Conservation (phyloP, 2,329 filamentous ascomycete genomes). For the Cercospora citrullina region DNA sequence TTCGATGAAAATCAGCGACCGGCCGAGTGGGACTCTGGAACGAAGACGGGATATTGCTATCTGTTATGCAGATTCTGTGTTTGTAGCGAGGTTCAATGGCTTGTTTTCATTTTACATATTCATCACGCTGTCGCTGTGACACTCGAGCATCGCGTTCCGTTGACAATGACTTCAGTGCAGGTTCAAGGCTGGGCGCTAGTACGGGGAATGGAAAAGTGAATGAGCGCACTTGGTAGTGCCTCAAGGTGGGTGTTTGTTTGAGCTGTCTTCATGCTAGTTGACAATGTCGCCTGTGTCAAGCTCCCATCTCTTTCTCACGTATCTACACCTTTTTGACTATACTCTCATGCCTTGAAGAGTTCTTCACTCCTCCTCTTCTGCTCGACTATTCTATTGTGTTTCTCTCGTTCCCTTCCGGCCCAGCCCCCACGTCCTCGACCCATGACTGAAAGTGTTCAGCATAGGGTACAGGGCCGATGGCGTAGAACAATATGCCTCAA, state of each 20-base stretch:
- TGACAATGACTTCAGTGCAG: not conserved
- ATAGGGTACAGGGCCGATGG: not conserved
- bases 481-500: not conserved
- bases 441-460: not conserved
- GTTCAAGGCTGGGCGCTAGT: not conserved
- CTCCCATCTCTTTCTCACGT: not conserved
- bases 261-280: not conserved
- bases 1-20: constrained; percentile 7
- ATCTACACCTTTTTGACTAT: not conserved
- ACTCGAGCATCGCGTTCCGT: not conserved
- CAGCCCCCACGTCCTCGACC: not conserved
- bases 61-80: constrained; percentile 10
- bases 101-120: not conserved
- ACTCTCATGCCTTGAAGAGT: not conserved
- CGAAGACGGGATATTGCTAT: constrained; percentile 12
- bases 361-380: not conserved
- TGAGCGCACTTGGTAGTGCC: not conserved
- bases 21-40: constrained; percentile 36
- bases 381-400: not conserved
- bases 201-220: not conserved
- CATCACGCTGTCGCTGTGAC: not conserved
- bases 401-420: not conserved
- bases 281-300: not conserved
- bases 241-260: not conserved
- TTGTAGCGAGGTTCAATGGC: constrained; percentile 10